Percentiles rank a stretch among this genome's conserved stretches.
These are phyloP conservation scores for Pleurotus sapidus DNA, from an alignment of 768 basidiomycete genomes.

Conservation along the genomic window DNA sequence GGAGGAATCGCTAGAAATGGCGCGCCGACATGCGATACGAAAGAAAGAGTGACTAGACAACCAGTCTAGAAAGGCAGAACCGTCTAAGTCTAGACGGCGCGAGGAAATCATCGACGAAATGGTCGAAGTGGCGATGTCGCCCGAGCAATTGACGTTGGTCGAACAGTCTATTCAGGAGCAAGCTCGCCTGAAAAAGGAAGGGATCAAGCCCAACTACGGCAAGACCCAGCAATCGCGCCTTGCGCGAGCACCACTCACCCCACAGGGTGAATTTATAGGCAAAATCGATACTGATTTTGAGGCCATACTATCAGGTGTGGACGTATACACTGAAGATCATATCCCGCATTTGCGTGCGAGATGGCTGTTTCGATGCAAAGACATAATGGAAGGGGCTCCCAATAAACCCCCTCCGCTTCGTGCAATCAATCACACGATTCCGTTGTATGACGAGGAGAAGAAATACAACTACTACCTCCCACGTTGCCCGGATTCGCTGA, in stretches of 20 bases:
- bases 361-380: constrained; percentile 18
- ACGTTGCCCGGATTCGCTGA: constrained; percentile 26
- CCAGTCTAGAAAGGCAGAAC: not conserved
- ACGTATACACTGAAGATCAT: not conserved
- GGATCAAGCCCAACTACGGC: not conserved
- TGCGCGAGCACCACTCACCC: constrained; percentile 11
- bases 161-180: not conserved
- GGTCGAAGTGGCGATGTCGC: not conserved
- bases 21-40: not conserved
- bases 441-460: constrained; percentile 29
- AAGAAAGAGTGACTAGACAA: not conserved
- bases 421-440: constrained; percentile 36
- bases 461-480: constrained; percentile 27
- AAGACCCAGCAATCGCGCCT: not conserved
- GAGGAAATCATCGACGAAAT: not conserved
- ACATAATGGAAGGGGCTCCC: constrained; percentile 20
- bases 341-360: constrained; percentile 13
- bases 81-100: not conserved
- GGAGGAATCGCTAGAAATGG: not conserved
- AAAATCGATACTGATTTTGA: not conserved
- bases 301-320: not conserved
- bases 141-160: not conserved
- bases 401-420: constrained; percentile 27
- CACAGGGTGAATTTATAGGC: constrained; percentile 7
- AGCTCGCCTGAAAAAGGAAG: not conserved